Conservation (phyloP, 1,284 basidiomycete genomes). For the Leccinum glutinopallens region DNA sequence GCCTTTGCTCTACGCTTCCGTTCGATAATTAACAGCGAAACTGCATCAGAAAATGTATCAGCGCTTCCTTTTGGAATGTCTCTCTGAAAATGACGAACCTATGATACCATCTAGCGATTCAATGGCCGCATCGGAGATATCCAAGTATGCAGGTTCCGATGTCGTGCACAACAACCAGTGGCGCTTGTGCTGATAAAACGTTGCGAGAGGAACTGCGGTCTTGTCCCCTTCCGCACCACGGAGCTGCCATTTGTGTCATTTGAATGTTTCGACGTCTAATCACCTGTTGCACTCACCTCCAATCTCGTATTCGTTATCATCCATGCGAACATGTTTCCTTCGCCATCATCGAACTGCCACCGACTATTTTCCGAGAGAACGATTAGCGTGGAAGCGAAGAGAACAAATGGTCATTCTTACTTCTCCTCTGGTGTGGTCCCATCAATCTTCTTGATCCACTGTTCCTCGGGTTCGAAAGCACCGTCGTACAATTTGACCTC, state of each 20-base stretch:
- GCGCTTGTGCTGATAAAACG: slow-evolving; percentile 41
- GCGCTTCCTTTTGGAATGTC: background rate
- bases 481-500: slow-evolving; percentile 23
- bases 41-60: slow-evolving; percentile 16
- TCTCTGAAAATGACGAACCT: slow-evolving; percentile 26
- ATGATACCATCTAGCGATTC: slow-evolving; percentile 43
- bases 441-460: slow-evolving; percentile 25
- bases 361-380: slow-evolving; percentile 17
- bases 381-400: background rate
- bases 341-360: slow-evolving; percentile 31
- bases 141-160: slow-evolving; percentile 41
- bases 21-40: slow-evolving; percentile 28
- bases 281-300: slow-evolving; percentile 15
- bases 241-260: slow-evolving; percentile 20
- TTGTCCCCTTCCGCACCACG: slow-evolving; percentile 15
- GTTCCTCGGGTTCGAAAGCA: slow-evolving; percentile 13
- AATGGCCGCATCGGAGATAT: slow-evolving; percentile 38
- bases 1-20: slow-evolving; percentile 19
- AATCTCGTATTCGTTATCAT: slow-evolving; percentile 10
- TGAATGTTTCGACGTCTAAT: background rate
- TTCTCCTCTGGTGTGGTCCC: slow-evolving; percentile 22
- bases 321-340: slow-evolving; percentile 30
- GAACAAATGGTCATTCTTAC: slow-evolving; percentile 9
- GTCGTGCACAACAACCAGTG: slow-evolving; percentile 40
- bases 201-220: slow-evolving; percentile 32